phyloP scores from a whole-genome alignment of 495 filamentous ascomycete species.

The Jackrogersella multiformis region DNA sequence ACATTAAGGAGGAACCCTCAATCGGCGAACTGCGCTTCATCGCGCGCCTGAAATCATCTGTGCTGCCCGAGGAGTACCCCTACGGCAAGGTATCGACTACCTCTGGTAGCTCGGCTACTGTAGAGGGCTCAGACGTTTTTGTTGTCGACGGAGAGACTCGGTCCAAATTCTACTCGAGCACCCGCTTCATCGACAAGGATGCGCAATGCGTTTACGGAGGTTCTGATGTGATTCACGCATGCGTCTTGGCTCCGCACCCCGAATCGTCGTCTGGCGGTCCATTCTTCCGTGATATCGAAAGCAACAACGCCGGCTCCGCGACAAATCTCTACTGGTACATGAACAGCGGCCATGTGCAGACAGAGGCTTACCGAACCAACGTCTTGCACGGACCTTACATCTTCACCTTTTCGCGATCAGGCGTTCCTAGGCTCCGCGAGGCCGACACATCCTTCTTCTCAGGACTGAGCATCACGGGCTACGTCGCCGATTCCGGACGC shows the following conservation, averaged over 20 bases:
- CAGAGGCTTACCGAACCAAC: constrained; percentile 68
- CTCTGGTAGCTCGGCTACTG: constrained; percentile 54
- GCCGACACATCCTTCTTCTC: constrained; percentile 68
- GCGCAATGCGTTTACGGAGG: constrained; percentile 66
- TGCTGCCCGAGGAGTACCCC: constrained; percentile 66
- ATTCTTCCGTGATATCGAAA: constrained; percentile 72
- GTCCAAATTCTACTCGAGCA: constrained; percentile 74
- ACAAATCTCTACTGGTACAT: constrained; percentile 75
- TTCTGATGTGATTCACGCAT: constrained; percentile 57
- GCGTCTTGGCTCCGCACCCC: constrained; percentile 61
- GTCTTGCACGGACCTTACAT: constrained; percentile 73
- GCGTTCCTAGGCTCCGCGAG: constrained; percentile 59
- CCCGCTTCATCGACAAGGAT: constrained; percentile 73
- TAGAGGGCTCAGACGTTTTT: constrained; percentile 73
- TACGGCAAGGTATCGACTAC: constrained; percentile 61
- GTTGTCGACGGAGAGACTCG: constrained; percentile 68
- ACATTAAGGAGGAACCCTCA: constrained; percentile 66
- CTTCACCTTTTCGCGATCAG: constrained; percentile 67
- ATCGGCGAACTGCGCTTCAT: constrained; percentile 73
- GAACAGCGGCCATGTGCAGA: constrained; percentile 72
- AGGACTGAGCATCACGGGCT: constrained; percentile 65
- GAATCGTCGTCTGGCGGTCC: constrained; percentile 65
- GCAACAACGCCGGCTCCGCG: constrained; percentile 66
- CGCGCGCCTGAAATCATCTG: constrained; percentile 64
- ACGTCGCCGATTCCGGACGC: constrained; percentile 60